Conservation (phyloP, 1,284 basidiomycete species). For the Heterobasidion parviporum region DNA sequence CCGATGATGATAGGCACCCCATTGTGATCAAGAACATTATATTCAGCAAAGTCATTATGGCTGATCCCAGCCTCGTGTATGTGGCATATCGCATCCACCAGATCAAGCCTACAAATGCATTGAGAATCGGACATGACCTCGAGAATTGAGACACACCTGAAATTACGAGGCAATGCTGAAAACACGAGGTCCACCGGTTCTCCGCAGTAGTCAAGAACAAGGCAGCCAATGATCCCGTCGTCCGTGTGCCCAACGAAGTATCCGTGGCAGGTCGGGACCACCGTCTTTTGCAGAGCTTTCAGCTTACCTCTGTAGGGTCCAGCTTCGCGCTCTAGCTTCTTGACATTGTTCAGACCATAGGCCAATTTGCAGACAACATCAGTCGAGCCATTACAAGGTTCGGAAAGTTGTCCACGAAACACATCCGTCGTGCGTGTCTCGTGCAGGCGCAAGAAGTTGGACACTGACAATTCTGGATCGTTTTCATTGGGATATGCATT, state of each 20-base stretch:
- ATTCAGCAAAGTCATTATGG: neutral
- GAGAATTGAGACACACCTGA: neutral
- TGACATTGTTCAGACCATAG: neutral
- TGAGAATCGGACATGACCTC: too few relatives aligned
- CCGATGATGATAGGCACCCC: neutral
- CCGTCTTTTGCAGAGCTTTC: neutral
- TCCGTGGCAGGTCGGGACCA: neutral
- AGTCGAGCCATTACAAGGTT: neutral
- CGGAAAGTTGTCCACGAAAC: neutral
- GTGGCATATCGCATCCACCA: neutral
- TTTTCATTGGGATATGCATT: neutral
- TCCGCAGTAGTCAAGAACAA: neutral
- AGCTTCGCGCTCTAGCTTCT: neutral
- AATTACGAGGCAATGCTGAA: neutral
- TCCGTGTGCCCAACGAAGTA: neutral
- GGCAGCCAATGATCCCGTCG: neutral
- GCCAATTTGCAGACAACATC: neutral
- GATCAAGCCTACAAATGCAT: neutral
- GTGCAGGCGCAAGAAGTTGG: neutral
- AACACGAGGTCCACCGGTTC: neutral
- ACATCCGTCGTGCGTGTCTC: neutral
- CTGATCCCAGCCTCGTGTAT: neutral
- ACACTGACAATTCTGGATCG: neutral
- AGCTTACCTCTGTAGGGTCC: neutral
- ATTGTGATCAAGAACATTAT: neutral